These are phyloP conservation scores for Lactarius sp. DNA, from an alignment of 768 basidiomycete species.

Conservation along the genomic window DNA sequence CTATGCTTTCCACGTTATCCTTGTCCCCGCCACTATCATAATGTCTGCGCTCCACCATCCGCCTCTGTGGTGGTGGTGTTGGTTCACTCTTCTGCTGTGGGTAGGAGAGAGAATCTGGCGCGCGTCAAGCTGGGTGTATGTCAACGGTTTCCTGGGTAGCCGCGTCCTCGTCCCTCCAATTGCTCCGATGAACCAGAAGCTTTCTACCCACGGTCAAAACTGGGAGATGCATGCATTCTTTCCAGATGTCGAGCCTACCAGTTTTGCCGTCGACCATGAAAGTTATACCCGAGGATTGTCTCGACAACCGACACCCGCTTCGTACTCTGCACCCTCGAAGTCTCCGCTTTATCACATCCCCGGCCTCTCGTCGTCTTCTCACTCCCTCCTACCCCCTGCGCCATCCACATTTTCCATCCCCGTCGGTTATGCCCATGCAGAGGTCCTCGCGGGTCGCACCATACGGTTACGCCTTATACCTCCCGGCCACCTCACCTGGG, in stretches of 20 bases:
- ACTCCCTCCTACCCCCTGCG: conserved; percentile 18
- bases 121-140: conserved; percentile 48
- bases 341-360: conserved; percentile 1
- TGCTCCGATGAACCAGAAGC: background rate
- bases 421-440: conserved; percentile 61
- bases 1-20: conserved; percentile 57
- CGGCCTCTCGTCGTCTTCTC: conserved; percentile 4
- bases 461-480: conserved; percentile 63
- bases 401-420: conserved; percentile 44
- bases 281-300: background rate
- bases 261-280: background rate
- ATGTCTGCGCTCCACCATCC: conserved; percentile 66
- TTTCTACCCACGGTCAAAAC: background rate
- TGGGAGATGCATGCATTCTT: conserved; percentile 18
- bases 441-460: conserved; percentile 64
- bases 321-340: background rate
- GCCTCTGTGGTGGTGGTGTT: conserved; percentile 63
- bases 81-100: conserved; percentile 59
- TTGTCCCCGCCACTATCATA: conserved; percentile 58
- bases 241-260: conserved; percentile 10
- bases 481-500: conserved; percentile 55
- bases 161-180: conserved; percentile 2
- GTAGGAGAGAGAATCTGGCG: conserved; percentile 56
- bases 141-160: conserved; percentile 50
- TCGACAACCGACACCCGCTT: background rate